A percentile compares a stretch with the other conserved stretches of the same genome.
These are phyloP conservation scores for Paspalum notatum DNA, from an alignment of 176 grass and related monocot species.

Conservation along the genomic window DNA sequence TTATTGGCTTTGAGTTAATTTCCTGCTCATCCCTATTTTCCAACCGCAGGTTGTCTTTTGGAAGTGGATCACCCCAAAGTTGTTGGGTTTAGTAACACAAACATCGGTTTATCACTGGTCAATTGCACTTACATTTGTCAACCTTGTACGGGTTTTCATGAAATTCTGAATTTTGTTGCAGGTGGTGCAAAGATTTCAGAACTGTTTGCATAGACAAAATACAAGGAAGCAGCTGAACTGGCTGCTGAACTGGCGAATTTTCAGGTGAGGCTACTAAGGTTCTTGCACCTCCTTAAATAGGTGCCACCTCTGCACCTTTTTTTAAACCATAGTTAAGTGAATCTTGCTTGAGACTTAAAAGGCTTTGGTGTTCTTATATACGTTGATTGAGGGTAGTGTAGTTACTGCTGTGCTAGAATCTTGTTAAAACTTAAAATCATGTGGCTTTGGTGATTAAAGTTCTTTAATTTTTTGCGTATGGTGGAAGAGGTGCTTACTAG, in stretches of 20 bases:
- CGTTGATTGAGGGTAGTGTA: too few species aligned
- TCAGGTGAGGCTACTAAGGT: slow-evolving; percentile 55
- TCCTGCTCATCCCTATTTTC: not conserved
- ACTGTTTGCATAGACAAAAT: slow-evolving; percentile 90
- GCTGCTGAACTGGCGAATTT: slow-evolving; percentile 97
- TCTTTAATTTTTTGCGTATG: not conserved
- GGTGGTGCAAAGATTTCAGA: slow-evolving; percentile 99
- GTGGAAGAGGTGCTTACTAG: rapidly evolving
- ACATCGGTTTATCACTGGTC: slow-evolving; percentile 96
- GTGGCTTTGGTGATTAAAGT: not conserved
- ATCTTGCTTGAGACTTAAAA: too few species aligned
- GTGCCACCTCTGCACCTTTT: not conserved
- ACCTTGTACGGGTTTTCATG: not conserved
- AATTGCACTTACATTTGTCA: slow-evolving; percentile 40
- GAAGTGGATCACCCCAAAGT: slow-evolving; percentile 94
- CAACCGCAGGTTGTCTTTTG: slow-evolving; percentile 83
- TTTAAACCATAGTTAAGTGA: not conserved
- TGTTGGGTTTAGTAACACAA: slow-evolving; percentile 77
- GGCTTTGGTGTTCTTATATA: too few species aligned
- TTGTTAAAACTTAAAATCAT: slow-evolving; percentile 62
- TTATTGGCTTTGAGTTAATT: too few species aligned
- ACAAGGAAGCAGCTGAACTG: slow-evolving; percentile 98
- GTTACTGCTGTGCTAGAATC: slow-evolving; percentile 41
- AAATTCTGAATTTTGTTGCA: slow-evolving; percentile 45
- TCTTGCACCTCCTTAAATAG: not conserved